phyloP scores from a whole-genome alignment of 78 protist genomes.

The Diacronema lutheri region DNA sequence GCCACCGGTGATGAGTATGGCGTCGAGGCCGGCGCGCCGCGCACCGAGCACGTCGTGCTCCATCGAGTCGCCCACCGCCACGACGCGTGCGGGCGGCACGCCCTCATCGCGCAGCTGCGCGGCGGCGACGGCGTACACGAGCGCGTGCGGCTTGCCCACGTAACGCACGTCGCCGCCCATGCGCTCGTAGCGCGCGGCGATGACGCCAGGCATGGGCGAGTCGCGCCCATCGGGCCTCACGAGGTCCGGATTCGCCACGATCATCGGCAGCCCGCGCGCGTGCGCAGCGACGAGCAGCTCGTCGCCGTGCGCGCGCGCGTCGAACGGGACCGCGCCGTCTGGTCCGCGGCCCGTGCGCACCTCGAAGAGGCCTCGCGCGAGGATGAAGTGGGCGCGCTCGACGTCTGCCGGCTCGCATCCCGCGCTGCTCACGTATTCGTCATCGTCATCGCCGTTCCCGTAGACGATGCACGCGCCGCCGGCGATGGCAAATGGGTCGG shows the following conservation, averaged over 20 bases:
- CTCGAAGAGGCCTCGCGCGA: conserved; percentile 7
- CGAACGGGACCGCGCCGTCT: background rate
- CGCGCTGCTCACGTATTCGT: background rate
- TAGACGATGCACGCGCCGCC: background rate
- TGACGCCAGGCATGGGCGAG: conserved; percentile 18
- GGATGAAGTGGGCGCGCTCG: background rate
- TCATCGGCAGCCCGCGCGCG: background rate
- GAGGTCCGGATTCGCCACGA: background rate
- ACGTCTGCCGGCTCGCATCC: background rate
- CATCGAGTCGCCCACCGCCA: conserved; percentile 12
- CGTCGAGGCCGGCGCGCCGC: background rate
- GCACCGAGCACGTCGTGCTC: conserved; percentile 14
- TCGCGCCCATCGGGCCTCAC: background rate
- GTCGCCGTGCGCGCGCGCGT: background rate
- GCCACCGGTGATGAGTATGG: background rate
- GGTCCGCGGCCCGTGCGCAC: background rate
- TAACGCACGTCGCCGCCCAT: background rate
- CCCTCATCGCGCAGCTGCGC: background rate
- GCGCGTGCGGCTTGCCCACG: conserved; percentile 6
- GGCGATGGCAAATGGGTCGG: background rate
- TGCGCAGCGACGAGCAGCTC: background rate
- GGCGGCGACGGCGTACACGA: background rate
- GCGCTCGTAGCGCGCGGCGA: background rate
- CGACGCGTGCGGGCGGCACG: background rate
- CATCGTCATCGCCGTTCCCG: conserved; percentile 18